Base-by-base conservation (phyloP, 129 eudicot species). In the Calendula officinalis region DNA sequence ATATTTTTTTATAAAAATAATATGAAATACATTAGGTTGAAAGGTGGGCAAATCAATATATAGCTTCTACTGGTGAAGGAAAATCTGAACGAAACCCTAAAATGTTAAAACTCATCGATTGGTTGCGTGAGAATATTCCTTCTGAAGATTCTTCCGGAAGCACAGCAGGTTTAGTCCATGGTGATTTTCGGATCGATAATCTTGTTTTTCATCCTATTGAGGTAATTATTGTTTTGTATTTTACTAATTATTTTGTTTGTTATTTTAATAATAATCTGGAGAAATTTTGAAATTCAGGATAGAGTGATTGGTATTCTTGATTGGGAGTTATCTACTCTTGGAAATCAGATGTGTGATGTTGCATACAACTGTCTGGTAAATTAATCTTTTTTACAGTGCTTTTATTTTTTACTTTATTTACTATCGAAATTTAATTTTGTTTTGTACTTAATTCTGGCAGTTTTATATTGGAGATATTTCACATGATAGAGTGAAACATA, bases 171-270 rank as follows among this genome's bases (percentile, higher is more conserved):
- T 81, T 92, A 67, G 98, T 92, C 56, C 98, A 92, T 67, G 98
- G 98, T 50, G 98, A 92, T 77, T 88, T 92, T 80, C 98, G 98
- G 48, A 88, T 92, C 32, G 98, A 92, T 85, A 92, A 92, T 79
- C 68, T 92, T 43, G 98, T 92, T 55, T 92, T 92, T 60, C 98
- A 92, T 83, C 95, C 98, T 49, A 60, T 71, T 5, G 98, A 92
- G 96, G 98, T 92, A 8, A 1, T 52, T n/a, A 52, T 17, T 43
- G 62, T 60, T 49, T 58, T 45, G 59, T 11, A 33, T 42, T 13
- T 38, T 6, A 6, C 66, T 40, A 33, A 54, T 8, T 8, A 33
- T 63, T 7, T 35, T 32, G 66, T 39, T 67, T 48, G 32, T 8
- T 34, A n/a, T 43, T 15, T 52, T 39, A 58, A 52, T 39, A 58